Percentiles rank a stretch among this genome's conserved stretches.
phyloP scores from a whole-genome alignment of 148 eudicot species.

The Bassia scoparia region DNA sequence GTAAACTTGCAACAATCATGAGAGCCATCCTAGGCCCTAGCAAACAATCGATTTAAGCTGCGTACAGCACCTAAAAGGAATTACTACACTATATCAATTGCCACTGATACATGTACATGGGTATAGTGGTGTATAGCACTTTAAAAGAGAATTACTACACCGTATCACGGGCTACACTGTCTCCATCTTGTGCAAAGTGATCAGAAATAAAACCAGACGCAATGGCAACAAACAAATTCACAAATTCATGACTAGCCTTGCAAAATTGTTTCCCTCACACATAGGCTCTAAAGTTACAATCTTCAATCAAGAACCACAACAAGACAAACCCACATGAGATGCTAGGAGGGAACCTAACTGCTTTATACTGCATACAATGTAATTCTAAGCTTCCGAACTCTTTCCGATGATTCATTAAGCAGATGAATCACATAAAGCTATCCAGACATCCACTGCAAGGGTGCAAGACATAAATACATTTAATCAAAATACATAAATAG shows the following conservation, averaged over 20 bases:
- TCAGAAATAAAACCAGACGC: too few relatives aligned
- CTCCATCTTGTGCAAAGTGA: background rate
- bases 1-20: too few relatives aligned
- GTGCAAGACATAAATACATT: background rate
- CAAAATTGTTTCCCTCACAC: background rate
- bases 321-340: background rate
- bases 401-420: constrained; percentile 70
- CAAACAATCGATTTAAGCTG: too few relatives aligned
- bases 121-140: too few relatives aligned
- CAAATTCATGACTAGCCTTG: background rate
- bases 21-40: too few relatives aligned
- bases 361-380: constrained; percentile 90
- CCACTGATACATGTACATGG: too few relatives aligned
- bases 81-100: too few relatives aligned
- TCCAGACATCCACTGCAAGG: constrained; percentile 59
- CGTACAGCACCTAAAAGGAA: too few relatives aligned
- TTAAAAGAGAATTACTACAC: too few relatives aligned
- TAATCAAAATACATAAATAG: constrained; percentile 1
- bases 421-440: constrained; percentile 81
- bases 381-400: constrained; percentile 80
- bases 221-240: background rate
- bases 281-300: background rate
- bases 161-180: too few relatives aligned
- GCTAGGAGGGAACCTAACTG: constrained; percentile 25
- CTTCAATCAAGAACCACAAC: background rate